A percentile compares a stretch with the other conserved stretches of the same genome.
Evolutionary conservation across 2,329 filamentous ascomycete genomes (phyloP).

Genomic region (Lojkania enalia): DNA sequence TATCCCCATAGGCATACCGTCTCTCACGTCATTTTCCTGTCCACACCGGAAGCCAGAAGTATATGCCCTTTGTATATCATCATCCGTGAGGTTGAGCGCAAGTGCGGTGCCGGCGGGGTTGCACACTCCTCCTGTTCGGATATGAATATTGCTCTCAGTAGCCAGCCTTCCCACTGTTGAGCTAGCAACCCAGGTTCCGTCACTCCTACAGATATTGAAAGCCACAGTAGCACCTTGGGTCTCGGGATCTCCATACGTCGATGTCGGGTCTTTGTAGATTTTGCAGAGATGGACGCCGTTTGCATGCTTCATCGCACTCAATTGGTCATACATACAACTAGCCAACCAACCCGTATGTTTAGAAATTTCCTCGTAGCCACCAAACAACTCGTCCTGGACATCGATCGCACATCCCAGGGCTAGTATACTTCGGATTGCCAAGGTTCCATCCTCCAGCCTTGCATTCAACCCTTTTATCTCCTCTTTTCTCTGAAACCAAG

Average conservation of each 20-base stretch:
- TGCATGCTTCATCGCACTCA: constrained; percentile 54
- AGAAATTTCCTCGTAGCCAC: constrained; percentile 62
- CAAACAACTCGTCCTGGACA: constrained; percentile 60
- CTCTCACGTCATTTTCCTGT: constrained; percentile 57
- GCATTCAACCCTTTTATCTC: constrained; percentile 62
- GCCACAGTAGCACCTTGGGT: constrained; percentile 65
- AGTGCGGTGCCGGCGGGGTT: constrained; percentile 57
- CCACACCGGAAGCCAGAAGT: constrained; percentile 62
- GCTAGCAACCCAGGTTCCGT: constrained; percentile 60
- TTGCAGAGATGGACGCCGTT: constrained; percentile 58
- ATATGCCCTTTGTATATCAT: constrained; percentile 59
- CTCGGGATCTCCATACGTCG: constrained; percentile 54
- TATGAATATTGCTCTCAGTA: constrained; percentile 59
- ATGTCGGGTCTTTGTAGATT: constrained; percentile 59
- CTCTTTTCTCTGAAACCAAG: constrained; percentile 60
- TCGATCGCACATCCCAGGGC: constrained; percentile 64
- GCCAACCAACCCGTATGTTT: constrained; percentile 60
- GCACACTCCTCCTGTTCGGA: constrained; percentile 62
- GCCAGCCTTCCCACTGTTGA: constrained; percentile 63
- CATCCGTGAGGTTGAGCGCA: constrained; percentile 55
- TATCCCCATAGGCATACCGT: constrained; percentile 60
- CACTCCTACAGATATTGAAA: constrained; percentile 62
- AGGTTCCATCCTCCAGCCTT: constrained; percentile 67
- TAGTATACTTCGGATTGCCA: constrained; percentile 67
- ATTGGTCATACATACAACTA: constrained; percentile 52